Base-by-base conservation (phyloP, 116 monocot genomes). In the Zostera marina region DNA sequence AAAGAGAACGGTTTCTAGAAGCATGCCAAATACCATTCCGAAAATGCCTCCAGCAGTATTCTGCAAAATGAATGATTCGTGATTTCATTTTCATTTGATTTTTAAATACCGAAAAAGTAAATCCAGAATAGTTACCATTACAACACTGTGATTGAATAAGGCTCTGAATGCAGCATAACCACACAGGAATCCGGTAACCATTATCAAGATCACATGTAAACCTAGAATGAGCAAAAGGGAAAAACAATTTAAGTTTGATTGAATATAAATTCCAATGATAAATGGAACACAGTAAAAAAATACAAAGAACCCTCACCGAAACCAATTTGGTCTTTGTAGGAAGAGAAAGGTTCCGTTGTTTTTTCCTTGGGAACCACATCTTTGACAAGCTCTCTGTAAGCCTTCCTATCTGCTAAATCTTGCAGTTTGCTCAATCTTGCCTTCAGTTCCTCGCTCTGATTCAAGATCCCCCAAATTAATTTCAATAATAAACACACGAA, bases 81-180 rank as follows among this genome's bases (percentile, higher is more conserved):
- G 19, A 7, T 16, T 49, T 19, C 19, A 8, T 12, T 19, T 49
- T 32, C 5, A 32, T 32, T 3, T 32, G 5, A 32, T 5, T 32
- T 32, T 2, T 32, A 32, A 32, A 3, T 32, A 32, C 32, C 32
- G 32, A 32, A 49, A 49, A 47, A 47, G 11, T 49, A 55, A 6
- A 22, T 47, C 52, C 15, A 38, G 16, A 42, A 21, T 65, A 54
- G 13, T 73, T 83, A 93, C 87, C 92, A 87, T 76, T 10, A 73
- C 76, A 16, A 68, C 14, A 58, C 75, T 87, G 47, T 84, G 83
- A 75, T 76, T 79, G 59, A 93, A 93, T 17, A 93, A 72, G 22
- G 93, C 87, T 77, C 84, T 79, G 77, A 93, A 93, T 66, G 84
- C 70, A 56, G 79, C 68, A 75, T 72, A 87, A 42, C 87, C 87